These are phyloP conservation scores for Fomitopsis serialis DNA, from an alignment of 768 basidiomycete species.

Conservation along the genomic window DNA sequence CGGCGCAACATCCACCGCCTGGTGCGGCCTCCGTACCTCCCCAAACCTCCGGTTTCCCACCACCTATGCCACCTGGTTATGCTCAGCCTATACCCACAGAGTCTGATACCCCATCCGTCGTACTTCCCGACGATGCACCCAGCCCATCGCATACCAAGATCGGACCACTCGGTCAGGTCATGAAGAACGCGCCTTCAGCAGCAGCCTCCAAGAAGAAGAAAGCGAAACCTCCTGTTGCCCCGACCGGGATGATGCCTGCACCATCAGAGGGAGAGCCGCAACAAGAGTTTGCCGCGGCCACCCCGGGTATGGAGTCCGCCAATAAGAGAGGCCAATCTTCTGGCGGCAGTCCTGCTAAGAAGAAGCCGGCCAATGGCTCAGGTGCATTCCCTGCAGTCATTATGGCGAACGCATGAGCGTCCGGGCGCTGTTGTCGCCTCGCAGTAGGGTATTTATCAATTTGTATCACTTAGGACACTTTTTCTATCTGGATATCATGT, in stretches of 20 bases:
- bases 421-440: too few relatives aligned
- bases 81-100: conserved; percentile 12
- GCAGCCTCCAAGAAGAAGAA: conserved; percentile 55
- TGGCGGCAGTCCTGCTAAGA: conserved; percentile 16
- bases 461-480: too few relatives aligned
- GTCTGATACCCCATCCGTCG: conserved; percentile 21
- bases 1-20: conserved; percentile 12
- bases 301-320: conserved; percentile 1
- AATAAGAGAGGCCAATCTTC: conserved; percentile 20
- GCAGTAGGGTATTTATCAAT: too few relatives aligned
- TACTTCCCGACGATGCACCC: conserved; percentile 63
- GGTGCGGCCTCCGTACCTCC: neutral
- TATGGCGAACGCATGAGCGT: conserved; percentile 24
- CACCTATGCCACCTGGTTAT: conserved; percentile 14
- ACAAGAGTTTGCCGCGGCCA: conserved; percentile 1
- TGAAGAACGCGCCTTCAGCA: conserved; percentile 42
- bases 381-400: conserved; percentile 24
- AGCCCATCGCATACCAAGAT: conserved; percentile 59
- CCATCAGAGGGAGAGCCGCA: neutral
- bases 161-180: conserved; percentile 74
- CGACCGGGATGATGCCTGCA: conserved; percentile 1
- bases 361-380: conserved; percentile 18
- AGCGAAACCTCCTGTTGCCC: conserved; percentile 19
- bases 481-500: too few relatives aligned
- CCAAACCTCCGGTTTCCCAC: conserved; percentile 10